Percentiles rank a stretch among this genome's conserved stretches.
These are phyloP conservation scores for Mimosa pudica DNA, from an alignment of 306 rosid genomes.

Conservation along the genomic window DNA sequence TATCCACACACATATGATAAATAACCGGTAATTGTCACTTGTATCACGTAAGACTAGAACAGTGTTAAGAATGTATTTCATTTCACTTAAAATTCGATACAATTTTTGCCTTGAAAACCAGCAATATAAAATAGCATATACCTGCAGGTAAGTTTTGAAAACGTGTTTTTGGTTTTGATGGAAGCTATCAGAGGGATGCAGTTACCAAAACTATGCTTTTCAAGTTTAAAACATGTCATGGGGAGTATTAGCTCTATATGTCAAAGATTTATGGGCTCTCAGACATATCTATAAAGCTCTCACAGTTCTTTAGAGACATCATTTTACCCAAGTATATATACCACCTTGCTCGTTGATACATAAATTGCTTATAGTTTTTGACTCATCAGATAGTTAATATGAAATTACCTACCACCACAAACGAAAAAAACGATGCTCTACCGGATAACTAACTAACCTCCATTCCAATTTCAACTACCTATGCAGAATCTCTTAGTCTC, in stretches of 20 bases:
- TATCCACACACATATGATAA: neutral
- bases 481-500: conserved; percentile 38
- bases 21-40: neutral
- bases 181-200: neutral
- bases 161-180: neutral
- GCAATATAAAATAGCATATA: no score
- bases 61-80: no score
- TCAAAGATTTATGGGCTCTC: neutral
- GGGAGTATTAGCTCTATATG: neutral
- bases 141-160: neutral
- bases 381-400: neutral
- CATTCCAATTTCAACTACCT: conserved; percentile 38
- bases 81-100: no score
- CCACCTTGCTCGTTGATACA: neutral
- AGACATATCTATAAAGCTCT: neutral
- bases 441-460: conserved; percentile 11
- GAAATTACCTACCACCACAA: conserved; percentile 9
- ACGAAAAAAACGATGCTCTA: neutral
- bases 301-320: neutral
- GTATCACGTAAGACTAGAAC: no score
- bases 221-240: neutral
- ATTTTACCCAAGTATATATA: neutral
- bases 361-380: neutral
- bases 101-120: neutral
- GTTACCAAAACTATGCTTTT: neutral